Conservation (phyloP, 805 yeast genomes). For the Candida andamanensis region DNA sequence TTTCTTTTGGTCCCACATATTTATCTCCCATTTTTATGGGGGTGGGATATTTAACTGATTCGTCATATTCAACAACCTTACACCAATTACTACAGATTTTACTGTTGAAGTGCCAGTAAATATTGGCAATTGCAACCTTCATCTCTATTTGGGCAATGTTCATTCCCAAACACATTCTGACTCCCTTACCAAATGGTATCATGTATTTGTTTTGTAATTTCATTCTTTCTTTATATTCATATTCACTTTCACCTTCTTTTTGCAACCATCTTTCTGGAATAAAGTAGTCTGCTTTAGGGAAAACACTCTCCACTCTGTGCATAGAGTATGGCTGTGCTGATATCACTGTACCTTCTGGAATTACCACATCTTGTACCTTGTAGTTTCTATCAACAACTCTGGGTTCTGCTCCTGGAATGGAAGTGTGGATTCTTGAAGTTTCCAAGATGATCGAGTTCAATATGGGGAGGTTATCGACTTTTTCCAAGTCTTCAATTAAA, state of each 20-base stretch:
- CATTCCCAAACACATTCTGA: slow-evolving; percentile 72
- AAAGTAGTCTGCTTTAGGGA: slow-evolving; percentile 48
- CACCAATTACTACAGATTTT: slow-evolving; percentile 43
- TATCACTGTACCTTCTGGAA: slow-evolving; percentile 53
- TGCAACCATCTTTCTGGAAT: slow-evolving; percentile 62
- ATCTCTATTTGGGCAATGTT: slow-evolving; percentile 62
- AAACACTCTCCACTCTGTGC: slow-evolving; percentile 48
- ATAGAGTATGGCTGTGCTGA: slow-evolving; percentile 64
- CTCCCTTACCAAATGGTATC: slow-evolving; percentile 70
- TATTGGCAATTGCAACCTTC: slow-evolving; percentile 49
- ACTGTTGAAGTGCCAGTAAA: slow-evolving; percentile 47
- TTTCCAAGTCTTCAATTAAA: slow-evolving; percentile 26
- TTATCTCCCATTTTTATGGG: slow-evolving; percentile 16
- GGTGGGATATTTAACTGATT: slow-evolving; percentile 7
- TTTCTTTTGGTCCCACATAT: slow-evolving; percentile 14
- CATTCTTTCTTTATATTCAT: slow-evolving; percentile 29
- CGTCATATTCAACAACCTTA: slow-evolving; percentile 16
- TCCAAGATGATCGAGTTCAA: slow-evolving; percentile 62
- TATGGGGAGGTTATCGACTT: slow-evolving; percentile 51
- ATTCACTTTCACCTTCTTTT: slow-evolving; percentile 26
- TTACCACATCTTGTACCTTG: slow-evolving; percentile 13
- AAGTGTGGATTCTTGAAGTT: slow-evolving; percentile 56
- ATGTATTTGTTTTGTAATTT: slow-evolving; percentile 46
- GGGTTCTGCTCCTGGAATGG: slow-evolving; percentile 74
- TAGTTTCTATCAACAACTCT: slow-evolving; percentile 37